Base-by-base conservation (phyloP, 805 yeast species). In the Teunomyces gatunensis region DNA sequence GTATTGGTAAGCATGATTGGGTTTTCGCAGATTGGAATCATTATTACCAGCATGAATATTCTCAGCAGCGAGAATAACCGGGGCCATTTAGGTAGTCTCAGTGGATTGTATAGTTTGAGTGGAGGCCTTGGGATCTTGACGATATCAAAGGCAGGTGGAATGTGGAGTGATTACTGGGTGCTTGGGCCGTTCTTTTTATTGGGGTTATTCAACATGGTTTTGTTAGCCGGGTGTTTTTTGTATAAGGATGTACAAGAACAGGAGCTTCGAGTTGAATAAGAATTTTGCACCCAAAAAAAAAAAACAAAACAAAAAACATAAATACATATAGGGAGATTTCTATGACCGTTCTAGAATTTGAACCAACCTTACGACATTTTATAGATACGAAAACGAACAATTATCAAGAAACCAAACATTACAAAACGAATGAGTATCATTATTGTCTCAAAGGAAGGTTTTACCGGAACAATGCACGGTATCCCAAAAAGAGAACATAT, bases 101-200 rank as follows among this genome's bases (percentile, higher is more conserved):
- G 85, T 43, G 92, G 92, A 5, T 78, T 83, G 10, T 83, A 81
- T 59, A 77, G 85, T n/a, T 74, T 85, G 46, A 69, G 77, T 53
- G 90, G 89, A 13, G 88, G 88, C 0, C 44, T 82, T 6, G 92
- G 92, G 2, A 83, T 85, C 23, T 64, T 85, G 47, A 45, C 82
- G 1, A 65, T 84, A 25, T 77, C 83, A 30, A 80, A 79, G 55
- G 30, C 83, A 7, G 91, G 90, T 5, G 90, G 90, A 3, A 56
- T 65, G 12, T 67, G 80, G 53, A 78, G 85, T 20, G 89, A 84
- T 57, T 44, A 53, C 32, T 80, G 83, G 79, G 64, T 75, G 20
- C 76, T 79, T 33, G 78, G 80, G 0, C 88, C 90, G 3, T 85
- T 85, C 55, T 57, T 79, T 18, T 60, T 83, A 6, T 64, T 83